phyloP scores from a whole-genome alignment of 116 monocot species.

The Iris pallida region DNA sequence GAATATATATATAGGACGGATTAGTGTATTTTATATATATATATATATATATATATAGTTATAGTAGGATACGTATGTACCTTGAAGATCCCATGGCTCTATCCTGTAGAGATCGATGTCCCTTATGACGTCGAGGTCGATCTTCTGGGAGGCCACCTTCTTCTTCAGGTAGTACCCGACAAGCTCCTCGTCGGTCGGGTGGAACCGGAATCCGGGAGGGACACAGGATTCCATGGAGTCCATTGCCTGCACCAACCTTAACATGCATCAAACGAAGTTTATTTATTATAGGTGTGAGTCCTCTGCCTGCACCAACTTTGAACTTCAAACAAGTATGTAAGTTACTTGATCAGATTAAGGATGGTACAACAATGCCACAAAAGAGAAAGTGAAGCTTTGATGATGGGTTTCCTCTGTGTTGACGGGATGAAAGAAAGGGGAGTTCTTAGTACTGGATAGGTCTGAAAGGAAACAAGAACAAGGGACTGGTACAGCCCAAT shows the following conservation, averaged over 20 bases:
- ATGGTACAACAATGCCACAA: background rate
- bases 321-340: background rate
- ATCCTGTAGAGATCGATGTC: slow-evolving; percentile 58
- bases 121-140: slow-evolving; percentile 56
- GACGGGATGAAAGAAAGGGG: background rate
- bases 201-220: slow-evolving; percentile 54
- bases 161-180: slow-evolving; percentile 60
- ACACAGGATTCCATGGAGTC: slow-evolving; percentile 47
- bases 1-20: background rate
- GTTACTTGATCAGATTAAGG: background rate
- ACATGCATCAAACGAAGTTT: no score
- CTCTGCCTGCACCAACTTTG: slow-evolving; percentile 12
- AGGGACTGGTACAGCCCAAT: background rate
- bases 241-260: slow-evolving; percentile 17
- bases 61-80: no score
- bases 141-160: slow-evolving; percentile 63
- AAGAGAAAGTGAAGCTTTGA: background rate
- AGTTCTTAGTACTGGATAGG: slow-evolving; percentile 11
- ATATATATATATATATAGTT: no score
- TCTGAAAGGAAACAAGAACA: slow-evolving; percentile 27
- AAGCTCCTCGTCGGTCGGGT: slow-evolving; percentile 57
- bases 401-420: slow-evolving; percentile 18
- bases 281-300: no score
- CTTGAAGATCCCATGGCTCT: slow-evolving; percentile 62
- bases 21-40: no score